Percentiles rank a stretch among this genome's conserved stretches.
phyloP scores from a whole-genome alignment of 495 filamentous ascomycete species.

The Stereocaulon alpinum region DNA sequence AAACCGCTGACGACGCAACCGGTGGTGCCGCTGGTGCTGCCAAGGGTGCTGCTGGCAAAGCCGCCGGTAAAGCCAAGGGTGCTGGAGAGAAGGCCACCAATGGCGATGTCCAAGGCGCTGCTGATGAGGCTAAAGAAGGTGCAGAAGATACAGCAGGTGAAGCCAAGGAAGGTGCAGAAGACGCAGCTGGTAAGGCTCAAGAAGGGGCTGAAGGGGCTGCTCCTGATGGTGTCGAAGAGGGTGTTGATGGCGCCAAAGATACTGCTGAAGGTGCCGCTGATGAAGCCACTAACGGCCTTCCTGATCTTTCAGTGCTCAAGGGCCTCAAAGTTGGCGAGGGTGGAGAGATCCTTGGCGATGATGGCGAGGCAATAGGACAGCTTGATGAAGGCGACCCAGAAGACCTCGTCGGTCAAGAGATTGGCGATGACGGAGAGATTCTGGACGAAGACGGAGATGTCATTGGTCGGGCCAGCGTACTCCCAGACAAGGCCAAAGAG shows the following conservation, averaged over 20 bases:
- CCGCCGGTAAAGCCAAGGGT: constrained; percentile 14
- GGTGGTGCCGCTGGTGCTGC: constrained; percentile 28
- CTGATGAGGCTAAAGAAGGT: constrained; percentile 21
- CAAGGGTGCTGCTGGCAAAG: constrained; percentile 21
- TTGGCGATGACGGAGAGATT: constrained; percentile 46
- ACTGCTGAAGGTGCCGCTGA: constrained; percentile 27
- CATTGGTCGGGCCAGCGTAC: constrained; percentile 36
- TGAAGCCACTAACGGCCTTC: constrained; percentile 26
- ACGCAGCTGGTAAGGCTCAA: constrained; percentile 19
- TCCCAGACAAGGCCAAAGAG: constrained; percentile 28
- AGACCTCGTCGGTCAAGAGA: constrained; percentile 36
- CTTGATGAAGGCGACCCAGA: constrained; percentile 35
- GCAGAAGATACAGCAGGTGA: constrained; percentile 26
- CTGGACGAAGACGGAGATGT: constrained; percentile 41
- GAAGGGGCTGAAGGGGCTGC: constrained; percentile 11
- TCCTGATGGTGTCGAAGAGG: constrained; percentile 24
- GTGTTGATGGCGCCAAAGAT: constrained; percentile 30
- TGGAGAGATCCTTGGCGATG: constrained; percentile 32
- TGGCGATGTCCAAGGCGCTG: constrained; percentile 26
- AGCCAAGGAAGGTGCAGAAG: constrained; percentile 27
- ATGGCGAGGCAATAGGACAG: constrained; percentile 32
- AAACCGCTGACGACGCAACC: constrained; percentile 9
- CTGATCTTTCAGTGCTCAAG: constrained; percentile 57
- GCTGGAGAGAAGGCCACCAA: constrained; percentile 16
- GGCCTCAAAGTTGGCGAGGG: constrained; percentile 49